Base-by-base conservation (phyloP, 148 eudicot genomes). In the Beta vulgaris region DNA sequence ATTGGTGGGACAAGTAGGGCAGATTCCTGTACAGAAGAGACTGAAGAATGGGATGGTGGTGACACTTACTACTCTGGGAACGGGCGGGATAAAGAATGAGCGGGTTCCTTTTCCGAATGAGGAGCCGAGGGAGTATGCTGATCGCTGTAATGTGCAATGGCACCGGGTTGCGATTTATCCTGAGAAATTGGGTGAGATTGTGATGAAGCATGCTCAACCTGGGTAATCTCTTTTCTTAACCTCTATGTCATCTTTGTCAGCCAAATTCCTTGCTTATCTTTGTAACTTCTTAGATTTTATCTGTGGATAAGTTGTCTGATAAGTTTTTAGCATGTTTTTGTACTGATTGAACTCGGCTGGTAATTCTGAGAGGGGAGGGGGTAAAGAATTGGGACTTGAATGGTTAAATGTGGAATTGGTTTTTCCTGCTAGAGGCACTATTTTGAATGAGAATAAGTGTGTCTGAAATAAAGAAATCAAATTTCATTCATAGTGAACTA, bases 81-180 rank as follows among this genome's bases (percentile, higher is more conserved):
- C 98, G 1, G 98, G 98, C n/a, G 98, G 98, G 40, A 87, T 94
- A 69, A 82, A 88, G 51, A 94, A 87, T 73, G 92, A 90, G 77
- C 86, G 98, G 69, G 69, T 92, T 83, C 98, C 98, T 8, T 81
- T 94, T 62, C 86, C 90, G 31, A 82, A 83, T 68, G 98, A 94
- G 73, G 93, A 88, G 39, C 98, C 98, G 0, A 82, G 83, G 77
- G 97, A 91, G 29, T 94, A 87, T 83, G 98, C 98, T 21, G 87
- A 91, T 75, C 88, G 97, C 2, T 87, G 93, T 77, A 84, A 86
- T 31, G 93, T 91, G 61, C 98, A 94, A 79, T 94, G 98, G 98
- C 98, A 94, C 68, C 84, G 98, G 71, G 97, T 94, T 74, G 80
- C 89, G n/a, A 63, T 94, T 71, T 94, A 90, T 67, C 80, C 89